Conservation (phyloP, 345 rosid genomes). For the Clausena lansium region DNA sequence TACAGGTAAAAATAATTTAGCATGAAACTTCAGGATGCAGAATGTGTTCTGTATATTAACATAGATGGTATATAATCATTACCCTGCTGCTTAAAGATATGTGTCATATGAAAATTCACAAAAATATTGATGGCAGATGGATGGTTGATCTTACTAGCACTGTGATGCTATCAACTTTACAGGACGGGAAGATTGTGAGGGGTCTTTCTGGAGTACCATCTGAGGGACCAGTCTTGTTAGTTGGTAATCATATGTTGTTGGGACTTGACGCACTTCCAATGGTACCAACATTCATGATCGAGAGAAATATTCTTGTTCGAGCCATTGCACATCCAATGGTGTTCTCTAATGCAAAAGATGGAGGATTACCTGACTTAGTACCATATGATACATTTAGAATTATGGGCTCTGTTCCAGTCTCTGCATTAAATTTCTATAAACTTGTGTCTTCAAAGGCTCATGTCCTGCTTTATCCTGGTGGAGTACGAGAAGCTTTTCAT, state of each 20-base stretch:
- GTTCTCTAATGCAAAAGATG: constrained; percentile 25
- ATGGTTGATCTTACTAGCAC: constrained; percentile 17
- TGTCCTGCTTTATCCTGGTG: constrained; percentile 70
- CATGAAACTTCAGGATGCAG: neutral
- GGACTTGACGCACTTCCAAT: constrained; percentile 40
- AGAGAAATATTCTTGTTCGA: constrained; percentile 42
- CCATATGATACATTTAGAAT: constrained; percentile 36
- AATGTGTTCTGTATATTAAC: no score
- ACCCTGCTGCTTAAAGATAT: no score
- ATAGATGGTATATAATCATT: no score
- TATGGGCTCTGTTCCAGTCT: constrained; percentile 70
- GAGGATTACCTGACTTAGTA: constrained; percentile 13
- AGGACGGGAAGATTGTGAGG: constrained; percentile 45
- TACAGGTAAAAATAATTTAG: constrained; percentile 20
- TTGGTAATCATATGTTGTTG: constrained; percentile 53
- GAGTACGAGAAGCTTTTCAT: constrained; percentile 71
- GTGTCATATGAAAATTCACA: neutral
- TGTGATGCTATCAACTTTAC: constrained; percentile 46
- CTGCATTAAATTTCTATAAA: constrained; percentile 54
- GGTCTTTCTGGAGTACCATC: constrained; percentile 56
- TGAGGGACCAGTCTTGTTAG: constrained; percentile 54
- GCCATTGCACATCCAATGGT: constrained; percentile 48
- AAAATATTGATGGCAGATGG: constrained; percentile 5
- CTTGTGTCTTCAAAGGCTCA: constrained; percentile 65
- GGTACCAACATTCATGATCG: constrained; percentile 21